Evolutionary conservation across 2,329 filamentous ascomycete species (phyloP).

Genomic region (Trichoderma citrinoviride): DNA sequence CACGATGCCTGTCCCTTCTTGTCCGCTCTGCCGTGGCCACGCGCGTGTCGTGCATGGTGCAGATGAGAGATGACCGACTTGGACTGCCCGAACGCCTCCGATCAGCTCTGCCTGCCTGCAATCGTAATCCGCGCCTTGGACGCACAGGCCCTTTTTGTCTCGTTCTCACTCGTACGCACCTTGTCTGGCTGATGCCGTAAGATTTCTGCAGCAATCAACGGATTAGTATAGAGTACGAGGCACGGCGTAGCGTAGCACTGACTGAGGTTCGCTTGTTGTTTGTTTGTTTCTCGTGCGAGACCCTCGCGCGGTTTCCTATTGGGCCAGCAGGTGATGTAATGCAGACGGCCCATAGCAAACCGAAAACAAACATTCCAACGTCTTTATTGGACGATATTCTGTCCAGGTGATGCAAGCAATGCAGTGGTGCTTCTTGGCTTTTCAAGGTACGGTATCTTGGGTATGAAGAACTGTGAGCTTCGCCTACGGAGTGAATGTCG

Average conservation of each 20-base stretch:
- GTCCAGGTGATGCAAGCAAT: not conserved
- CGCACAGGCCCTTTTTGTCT: not conserved
- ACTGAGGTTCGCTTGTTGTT: not conserved
- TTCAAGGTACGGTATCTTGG: no score
- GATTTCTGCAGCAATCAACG: not conserved
- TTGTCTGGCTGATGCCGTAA: not conserved
- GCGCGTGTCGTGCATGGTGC: conserved; percentile 19
- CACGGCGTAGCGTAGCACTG: no score
- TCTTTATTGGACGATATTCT: not conserved
- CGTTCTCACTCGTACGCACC: not conserved
- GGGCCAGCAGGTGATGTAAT: not conserved
- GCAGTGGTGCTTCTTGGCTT: no score
- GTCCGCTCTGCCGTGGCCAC: conserved; percentile 5
- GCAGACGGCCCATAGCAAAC: not conserved
- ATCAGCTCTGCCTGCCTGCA: not conserved
- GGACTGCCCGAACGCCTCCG: conserved; percentile 10
- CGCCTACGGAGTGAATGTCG: no score
- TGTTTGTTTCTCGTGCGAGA: not conserved
- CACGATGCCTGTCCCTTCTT: not conserved
- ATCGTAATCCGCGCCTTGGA: not conserved
- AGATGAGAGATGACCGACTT: conserved; percentile 10
- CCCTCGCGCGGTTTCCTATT: not conserved
- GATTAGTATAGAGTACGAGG: no score
- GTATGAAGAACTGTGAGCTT: no score
- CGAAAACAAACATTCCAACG: not conserved